Evolutionary conservation across 108 stramenopile species (phyloP).

Genomic region (Nitzschia palea): DNA sequence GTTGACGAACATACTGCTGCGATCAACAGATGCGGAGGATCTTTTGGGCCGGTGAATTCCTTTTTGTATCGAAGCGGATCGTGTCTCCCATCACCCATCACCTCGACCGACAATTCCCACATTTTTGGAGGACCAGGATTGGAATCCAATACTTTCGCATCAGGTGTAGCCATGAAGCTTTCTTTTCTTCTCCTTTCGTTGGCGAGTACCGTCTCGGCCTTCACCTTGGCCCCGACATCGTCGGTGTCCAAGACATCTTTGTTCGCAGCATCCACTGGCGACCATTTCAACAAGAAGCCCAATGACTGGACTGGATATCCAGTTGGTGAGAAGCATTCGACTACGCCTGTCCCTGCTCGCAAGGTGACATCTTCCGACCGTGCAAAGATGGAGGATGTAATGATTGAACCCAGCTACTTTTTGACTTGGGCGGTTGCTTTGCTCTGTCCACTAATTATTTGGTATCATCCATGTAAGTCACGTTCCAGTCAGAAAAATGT

Average conservation of each 20-base stretch:
- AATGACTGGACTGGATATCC: conserved; percentile 22
- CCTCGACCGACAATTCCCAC: too few species aligned
- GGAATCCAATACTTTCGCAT: too few species aligned
- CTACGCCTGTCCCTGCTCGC: conserved; percentile 17
- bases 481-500: not conserved
- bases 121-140: too few species aligned
- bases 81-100: too few species aligned
- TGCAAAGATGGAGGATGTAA: conserved; percentile 34
- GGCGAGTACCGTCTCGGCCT: not conserved
- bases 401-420: conserved; percentile 39
- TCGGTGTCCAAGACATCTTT: not conserved
- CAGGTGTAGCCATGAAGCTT: conserved; percentile 10
- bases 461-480: conserved; percentile 59
- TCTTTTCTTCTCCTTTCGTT: not conserved
- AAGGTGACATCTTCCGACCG: conserved; percentile 15
- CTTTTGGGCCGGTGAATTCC: too few species aligned
- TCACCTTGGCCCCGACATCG: not conserved
- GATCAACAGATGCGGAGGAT: too few species aligned
- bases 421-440: conserved; percentile 34
- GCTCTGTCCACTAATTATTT: conserved; percentile 43
- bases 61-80: too few species aligned
- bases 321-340: conserved; percentile 4
- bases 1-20: too few species aligned
- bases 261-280: conserved; percentile 5
- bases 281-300: not conserved